Conservation (phyloP, 768 basidiomycete genomes). For the Trametes cingulata region DNA sequence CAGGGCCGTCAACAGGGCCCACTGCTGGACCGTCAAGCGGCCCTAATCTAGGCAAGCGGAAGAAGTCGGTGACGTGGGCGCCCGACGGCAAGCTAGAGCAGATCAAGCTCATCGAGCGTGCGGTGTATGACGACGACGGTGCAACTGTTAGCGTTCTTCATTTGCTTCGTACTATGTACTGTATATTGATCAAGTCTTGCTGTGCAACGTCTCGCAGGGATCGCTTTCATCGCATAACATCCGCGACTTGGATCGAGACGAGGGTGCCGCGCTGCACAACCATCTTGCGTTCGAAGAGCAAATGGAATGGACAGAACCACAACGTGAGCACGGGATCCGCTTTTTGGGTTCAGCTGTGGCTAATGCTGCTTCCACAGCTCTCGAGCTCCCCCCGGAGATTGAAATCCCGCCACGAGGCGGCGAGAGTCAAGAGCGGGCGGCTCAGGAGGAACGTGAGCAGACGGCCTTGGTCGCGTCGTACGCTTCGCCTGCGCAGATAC, state of each 20-base stretch:
- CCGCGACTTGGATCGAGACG: constrained; percentile 85
- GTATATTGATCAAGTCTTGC: constrained; percentile 51
- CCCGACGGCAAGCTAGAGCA: constrained; percentile 72
- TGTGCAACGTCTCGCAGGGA: constrained; percentile 57
- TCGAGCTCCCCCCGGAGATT: constrained; percentile 63
- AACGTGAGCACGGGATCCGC: constrained; percentile 52
- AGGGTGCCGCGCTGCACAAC: constrained; percentile 82
- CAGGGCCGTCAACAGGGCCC: not conserved
- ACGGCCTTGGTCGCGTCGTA: constrained; percentile 76
- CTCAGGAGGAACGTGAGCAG: constrained; percentile 79
- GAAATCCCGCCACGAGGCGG: constrained; percentile 59
- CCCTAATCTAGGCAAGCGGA: constrained; percentile 51
- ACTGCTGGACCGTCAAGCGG: not conserved
- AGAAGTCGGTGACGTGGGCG: constrained; percentile 80
- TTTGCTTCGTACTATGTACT: constrained; percentile 40
- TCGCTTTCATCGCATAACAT: constrained; percentile 67
- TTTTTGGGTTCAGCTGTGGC: constrained; percentile 15
- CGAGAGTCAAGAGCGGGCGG: constrained; percentile 64
- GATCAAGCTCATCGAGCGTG: constrained; percentile 79
- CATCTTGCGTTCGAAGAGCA: constrained; percentile 78
- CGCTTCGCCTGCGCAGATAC: constrained; percentile 68
- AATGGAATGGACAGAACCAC: constrained; percentile 83
- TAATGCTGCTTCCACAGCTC: constrained; percentile 43
- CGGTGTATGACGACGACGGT: constrained; percentile 87
- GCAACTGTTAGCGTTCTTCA: constrained; percentile 73